Evolutionary conservation across 202 grass and related monocot genomes (phyloP), one percentile per base, ranked within the genome.

Genomic region (Saccharum hybrid): DNA sequence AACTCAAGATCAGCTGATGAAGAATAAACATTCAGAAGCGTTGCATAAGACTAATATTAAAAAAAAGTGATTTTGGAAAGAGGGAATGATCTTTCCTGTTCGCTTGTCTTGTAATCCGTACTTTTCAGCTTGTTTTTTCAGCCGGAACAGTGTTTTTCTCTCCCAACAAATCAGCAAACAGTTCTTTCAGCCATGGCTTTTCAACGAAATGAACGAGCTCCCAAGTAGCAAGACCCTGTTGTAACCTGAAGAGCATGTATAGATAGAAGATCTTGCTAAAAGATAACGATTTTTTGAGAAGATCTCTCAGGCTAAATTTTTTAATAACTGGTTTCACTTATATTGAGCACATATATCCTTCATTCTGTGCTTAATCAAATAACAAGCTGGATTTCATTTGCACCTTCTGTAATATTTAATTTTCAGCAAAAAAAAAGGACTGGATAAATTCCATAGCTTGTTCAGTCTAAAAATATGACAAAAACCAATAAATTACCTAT

Each of bases 181-280:
- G 26, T 26, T 26, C 26, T 26, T 26, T 26, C 26, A 26, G 26
- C 1, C 26, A 26, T 26, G 26, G 26, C 26, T 26, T 26, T 26
- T 26, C 26, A 26, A 26, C 26, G 26, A 26, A 26, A 26, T 26
- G 26, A 26, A 26, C 26, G 26, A 26, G 26, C 26, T 26, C 26
- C 26, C 26, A 26, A 26, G 26, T 79, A 64, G 66, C 22, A 65
- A 72, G 5, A 37, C 36, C 60, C 66, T 66, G 41, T 45, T 43
- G 65, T 52, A 75, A 66, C 61, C 74, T 78, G 45, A 79, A 74
- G 66, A 79, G n/a, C n/a, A n/a, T n/a, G n/a, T n/a, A n/a, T n/a
- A n/a, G 48, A 45, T 5, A 23, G n/a, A 67, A 67, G 16, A 39
- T 30, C 5, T 43, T 71, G 30, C 41, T 3, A 18, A 74, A 51